These are phyloP conservation scores for Yarrowia sp. DNA, from an alignment of 805 yeast species.

Conservation along the genomic window DNA sequence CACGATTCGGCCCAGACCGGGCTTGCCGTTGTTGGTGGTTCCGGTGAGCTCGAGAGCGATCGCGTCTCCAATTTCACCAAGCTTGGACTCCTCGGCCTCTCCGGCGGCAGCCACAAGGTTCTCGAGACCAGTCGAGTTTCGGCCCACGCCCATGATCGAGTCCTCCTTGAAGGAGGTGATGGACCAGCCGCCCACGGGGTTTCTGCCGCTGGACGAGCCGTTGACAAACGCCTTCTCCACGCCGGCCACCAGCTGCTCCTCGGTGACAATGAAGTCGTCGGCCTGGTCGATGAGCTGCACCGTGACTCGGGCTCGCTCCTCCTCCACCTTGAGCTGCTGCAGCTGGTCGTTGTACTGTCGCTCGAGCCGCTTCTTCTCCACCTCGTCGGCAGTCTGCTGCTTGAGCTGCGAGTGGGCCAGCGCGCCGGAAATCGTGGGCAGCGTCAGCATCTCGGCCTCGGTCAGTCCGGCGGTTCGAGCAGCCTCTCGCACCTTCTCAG, in stretches of 20 bases:
- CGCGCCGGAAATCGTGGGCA: conserved; percentile 73
- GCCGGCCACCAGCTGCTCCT: conserved; percentile 64
- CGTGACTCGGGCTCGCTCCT: conserved; percentile 61
- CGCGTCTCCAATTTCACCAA: conserved; percentile 40
- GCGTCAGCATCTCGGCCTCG: conserved; percentile 65
- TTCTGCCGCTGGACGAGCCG: conserved; percentile 36
- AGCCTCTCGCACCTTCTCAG: conserved; percentile 43
- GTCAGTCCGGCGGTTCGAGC: conserved; percentile 49
- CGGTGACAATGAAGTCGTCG: conserved; percentile 72
- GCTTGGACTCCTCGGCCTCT: conserved; percentile 12
- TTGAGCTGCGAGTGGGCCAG: conserved; percentile 72
- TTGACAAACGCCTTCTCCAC: conserved; percentile 61
- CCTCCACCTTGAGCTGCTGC: conserved; percentile 60
- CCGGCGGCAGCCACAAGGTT: conserved; percentile 10
- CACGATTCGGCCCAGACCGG: conserved; percentile 47
- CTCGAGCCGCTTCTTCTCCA: conserved; percentile 61
- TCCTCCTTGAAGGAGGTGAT: conserved; percentile 34
- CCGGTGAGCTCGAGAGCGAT: conserved; percentile 43
- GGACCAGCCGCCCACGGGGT: conserved; percentile 32
- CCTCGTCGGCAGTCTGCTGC: conserved; percentile 75
- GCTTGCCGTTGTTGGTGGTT: conserved; percentile 44
- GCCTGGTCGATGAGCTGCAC: conserved; percentile 77
- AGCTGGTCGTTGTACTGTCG: conserved; percentile 70
- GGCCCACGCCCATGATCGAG: conserved; percentile 26
- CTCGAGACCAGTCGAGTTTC: conserved; percentile 30